Percentiles rank a stretch among this genome's conserved stretches.
Conservation (phyloP, 1,284 basidiomycete species). For the Irpex lacteus region DNA sequence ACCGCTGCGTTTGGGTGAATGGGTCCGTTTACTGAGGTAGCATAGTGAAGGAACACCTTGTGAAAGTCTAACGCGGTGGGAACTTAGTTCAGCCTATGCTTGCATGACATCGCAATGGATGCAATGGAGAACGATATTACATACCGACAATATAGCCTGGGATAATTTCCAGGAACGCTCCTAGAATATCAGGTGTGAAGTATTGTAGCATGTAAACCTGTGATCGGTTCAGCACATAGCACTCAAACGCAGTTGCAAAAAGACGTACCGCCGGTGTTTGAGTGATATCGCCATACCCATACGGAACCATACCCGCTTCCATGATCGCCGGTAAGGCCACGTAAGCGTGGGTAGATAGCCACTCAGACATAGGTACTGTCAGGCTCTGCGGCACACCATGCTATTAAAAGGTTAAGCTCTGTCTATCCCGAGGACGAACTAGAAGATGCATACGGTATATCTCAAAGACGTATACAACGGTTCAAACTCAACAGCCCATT, state of each 20-base stretch:
- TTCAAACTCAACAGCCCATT: not conserved
- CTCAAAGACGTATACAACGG: not conserved
- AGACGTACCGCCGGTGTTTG: not conserved
- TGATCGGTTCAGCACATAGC: not conserved
- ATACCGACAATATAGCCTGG: slow-evolving; percentile 2
- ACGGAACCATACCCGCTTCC: not conserved
- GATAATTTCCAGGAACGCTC: not conserved
- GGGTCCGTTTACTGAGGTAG: not conserved
- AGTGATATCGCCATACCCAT: slow-evolving; percentile 3
- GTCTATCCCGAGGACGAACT: not conserved
- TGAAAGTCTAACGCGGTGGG: not conserved
- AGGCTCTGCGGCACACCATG: not conserved
- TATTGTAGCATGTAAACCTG: slow-evolving; percentile 2
- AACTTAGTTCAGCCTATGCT: not conserved
- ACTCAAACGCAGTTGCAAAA: not conserved
- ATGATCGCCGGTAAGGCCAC: not conserved
- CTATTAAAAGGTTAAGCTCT: not conserved
- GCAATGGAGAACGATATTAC: not conserved
- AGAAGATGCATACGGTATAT: not conserved
- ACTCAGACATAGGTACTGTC: not conserved
- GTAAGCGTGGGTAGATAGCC: not conserved
- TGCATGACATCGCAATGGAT: not conserved
- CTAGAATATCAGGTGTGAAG: not conserved
- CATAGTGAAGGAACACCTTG: not conserved
- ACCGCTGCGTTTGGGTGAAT: not conserved